phyloP scores from a whole-genome alignment of 1,139 yeast species.

The Blastobotrys capitulatus region DNA sequence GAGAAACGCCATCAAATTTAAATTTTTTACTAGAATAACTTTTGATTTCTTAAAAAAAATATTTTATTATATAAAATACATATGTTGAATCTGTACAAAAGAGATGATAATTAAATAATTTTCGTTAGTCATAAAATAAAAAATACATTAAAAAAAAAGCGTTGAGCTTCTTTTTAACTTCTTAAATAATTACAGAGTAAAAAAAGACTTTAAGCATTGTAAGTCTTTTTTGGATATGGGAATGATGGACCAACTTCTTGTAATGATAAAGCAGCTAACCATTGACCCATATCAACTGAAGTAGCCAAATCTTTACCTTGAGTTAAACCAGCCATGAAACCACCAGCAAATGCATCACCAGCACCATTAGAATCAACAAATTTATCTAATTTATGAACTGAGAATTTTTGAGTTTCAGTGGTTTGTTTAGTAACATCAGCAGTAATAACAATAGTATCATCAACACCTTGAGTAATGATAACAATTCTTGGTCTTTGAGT shows the following conservation, averaged over 20 bases:
- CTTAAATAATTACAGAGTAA: no score
- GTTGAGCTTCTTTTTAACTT: background rate
- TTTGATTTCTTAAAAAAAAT: no score
- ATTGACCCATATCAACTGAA: slow-evolving; percentile 83
- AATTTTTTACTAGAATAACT: background rate
- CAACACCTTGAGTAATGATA: slow-evolving; percentile 87
- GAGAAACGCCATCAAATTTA: background rate
- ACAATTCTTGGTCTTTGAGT: slow-evolving; percentile 70
- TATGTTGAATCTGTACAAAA: slow-evolving; percentile 5
- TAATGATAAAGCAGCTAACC: slow-evolving; percentile 91
- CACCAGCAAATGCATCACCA: slow-evolving; percentile 99
- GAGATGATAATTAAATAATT: no score
- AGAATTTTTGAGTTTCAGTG: slow-evolving; percentile 47
- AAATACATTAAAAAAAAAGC: background rate
- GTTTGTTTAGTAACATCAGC: slow-evolving; percentile 39
- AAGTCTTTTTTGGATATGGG: slow-evolving; percentile 74
- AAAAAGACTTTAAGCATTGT: slow-evolving; percentile 20
- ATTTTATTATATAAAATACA: background rate
- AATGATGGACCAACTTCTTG: slow-evolving; percentile 93
- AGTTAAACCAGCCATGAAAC: slow-evolving; percentile 86
- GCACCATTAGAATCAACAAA: slow-evolving; percentile 97
- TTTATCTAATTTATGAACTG: slow-evolving; percentile 66
- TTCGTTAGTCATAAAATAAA: background rate
- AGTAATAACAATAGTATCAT: slow-evolving; percentile 72
- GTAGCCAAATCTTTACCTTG: slow-evolving; percentile 57